phyloP scores from a whole-genome alignment of 2,329 filamentous ascomycete species.

The Penicillium palitans region DNA sequence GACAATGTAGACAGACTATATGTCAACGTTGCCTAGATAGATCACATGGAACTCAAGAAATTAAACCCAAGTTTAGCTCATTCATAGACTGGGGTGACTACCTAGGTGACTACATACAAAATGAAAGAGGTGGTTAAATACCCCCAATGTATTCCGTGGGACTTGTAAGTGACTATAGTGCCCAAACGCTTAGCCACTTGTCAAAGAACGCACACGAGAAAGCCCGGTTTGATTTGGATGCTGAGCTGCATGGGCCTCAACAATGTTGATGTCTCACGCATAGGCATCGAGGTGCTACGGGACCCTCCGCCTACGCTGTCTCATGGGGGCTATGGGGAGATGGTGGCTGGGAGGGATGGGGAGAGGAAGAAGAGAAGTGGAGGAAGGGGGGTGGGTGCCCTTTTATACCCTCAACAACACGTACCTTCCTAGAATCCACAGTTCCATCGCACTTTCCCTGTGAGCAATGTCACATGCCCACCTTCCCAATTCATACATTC shows the following conservation, averaged over 20 bases:
- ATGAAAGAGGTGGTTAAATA: not conserved
- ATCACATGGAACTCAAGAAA: not conserved
- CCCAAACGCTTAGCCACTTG: not conserved
- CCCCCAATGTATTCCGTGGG: not conserved
- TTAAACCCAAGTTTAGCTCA: not conserved
- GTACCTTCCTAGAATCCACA: not conserved
- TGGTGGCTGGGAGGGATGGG: not conserved
- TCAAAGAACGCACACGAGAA: not conserved
- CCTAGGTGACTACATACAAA: not conserved
- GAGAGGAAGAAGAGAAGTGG: not conserved
- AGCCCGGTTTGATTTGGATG: not conserved
- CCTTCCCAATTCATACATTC: not conserved
- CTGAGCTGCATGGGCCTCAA: not conserved
- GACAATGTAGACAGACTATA: not conserved
- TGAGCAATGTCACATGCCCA: not conserved
- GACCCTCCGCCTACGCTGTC: not conserved
- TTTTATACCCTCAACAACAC: not conserved
- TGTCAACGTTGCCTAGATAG: not conserved
- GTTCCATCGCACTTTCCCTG: not conserved
- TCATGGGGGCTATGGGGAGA: not conserved
- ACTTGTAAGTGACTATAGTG: not conserved
- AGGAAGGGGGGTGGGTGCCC: fast-evolving
- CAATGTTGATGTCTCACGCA: not conserved
- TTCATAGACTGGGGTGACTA: not conserved
- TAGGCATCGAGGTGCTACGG: not conserved